phyloP scores from a whole-genome alignment of 1,139 yeast species.

The Blastobotrys proliferans region DNA sequence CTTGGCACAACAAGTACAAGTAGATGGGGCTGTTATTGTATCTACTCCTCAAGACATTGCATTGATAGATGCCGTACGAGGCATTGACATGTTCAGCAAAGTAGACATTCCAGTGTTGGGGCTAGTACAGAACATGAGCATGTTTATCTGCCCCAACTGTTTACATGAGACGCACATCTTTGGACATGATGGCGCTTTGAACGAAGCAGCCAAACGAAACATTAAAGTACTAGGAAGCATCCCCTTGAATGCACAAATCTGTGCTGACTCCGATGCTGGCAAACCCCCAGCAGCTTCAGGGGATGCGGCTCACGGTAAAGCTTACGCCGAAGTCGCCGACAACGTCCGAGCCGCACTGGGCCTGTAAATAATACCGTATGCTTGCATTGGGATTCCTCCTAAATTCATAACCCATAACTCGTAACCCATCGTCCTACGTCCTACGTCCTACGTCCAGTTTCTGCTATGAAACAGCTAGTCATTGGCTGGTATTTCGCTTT shows the following conservation, averaged over 20 bases:
- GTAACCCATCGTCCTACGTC: no score
- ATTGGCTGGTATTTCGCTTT: no score
- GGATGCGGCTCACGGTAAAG: constrained; percentile 21
- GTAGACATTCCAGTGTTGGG: constrained; percentile 75
- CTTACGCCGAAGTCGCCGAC: constrained; percentile 29
- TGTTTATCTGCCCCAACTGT: constrained; percentile 71
- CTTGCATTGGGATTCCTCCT: no score
- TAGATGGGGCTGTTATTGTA: constrained; percentile 78
- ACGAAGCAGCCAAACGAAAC: constrained; percentile 51
- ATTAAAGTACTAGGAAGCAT: constrained; percentile 59
- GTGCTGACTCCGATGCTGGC: constrained; percentile 59
- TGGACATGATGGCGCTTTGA: constrained; percentile 61
- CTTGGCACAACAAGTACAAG: constrained; percentile 67
- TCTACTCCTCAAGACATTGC: constrained; percentile 90
- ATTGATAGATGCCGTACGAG: constrained; percentile 73
- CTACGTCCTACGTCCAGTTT: no score
- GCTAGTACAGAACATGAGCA: constrained; percentile 80
- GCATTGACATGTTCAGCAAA: constrained; percentile 72
- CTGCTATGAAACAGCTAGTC: no score
- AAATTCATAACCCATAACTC: no score
- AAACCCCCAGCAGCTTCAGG: constrained; percentile 56
- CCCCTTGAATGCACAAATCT: constrained; percentile 63
- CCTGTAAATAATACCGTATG: not conserved
- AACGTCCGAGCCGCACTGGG: constrained; percentile 8
- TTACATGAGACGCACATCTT: constrained; percentile 69